phyloP scores from a whole-genome alignment of 106 monocot genomes.

The Allium cepa region DNA sequence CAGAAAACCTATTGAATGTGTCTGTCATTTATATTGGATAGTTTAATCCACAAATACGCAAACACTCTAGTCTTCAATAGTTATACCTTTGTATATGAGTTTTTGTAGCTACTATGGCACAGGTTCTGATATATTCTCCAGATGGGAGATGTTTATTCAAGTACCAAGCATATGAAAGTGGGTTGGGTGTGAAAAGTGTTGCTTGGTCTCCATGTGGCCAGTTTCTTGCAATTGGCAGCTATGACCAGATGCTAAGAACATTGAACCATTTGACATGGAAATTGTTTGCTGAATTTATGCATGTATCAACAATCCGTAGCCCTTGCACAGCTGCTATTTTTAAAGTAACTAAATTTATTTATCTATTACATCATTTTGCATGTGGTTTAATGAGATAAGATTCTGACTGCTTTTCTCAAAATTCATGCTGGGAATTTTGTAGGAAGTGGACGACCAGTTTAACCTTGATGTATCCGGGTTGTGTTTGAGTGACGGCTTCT shows the following conservation, averaged over 20 bases:
- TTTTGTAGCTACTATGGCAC: neutral
- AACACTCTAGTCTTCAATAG: too few relatives aligned
- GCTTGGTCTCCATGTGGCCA: constrained; percentile 98
- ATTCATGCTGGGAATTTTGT: constrained; percentile 5
- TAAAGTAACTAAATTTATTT: constrained; percentile 32
- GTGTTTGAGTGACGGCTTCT: constrained; percentile 46
- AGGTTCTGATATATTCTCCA: constrained; percentile 98
- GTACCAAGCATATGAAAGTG: constrained; percentile 96
- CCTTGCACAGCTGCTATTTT: constrained; percentile 65
- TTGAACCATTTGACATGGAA: constrained; percentile 95
- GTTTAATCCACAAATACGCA: too few relatives aligned
- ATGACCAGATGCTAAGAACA: constrained; percentile 74
- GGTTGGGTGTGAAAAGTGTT: constrained; percentile 91
- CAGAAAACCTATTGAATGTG: too few relatives aligned
- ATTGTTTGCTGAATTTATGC: constrained; percentile 85
- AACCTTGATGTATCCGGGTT: constrained; percentile 80
- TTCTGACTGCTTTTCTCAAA: too few relatives aligned
- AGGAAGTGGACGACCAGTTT: constrained; percentile 92
- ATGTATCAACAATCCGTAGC: constrained; percentile 45
- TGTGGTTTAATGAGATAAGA: too few relatives aligned
- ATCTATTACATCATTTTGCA: neutral
- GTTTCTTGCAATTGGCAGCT: constrained; percentile 92
- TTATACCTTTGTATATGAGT: too few relatives aligned
- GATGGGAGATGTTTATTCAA: constrained; percentile 97
- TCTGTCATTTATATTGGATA: too few relatives aligned